phyloP scores from a whole-genome alignment of 202 grass and related monocot species.

The Schoenoplectus triqueter region DNA sequence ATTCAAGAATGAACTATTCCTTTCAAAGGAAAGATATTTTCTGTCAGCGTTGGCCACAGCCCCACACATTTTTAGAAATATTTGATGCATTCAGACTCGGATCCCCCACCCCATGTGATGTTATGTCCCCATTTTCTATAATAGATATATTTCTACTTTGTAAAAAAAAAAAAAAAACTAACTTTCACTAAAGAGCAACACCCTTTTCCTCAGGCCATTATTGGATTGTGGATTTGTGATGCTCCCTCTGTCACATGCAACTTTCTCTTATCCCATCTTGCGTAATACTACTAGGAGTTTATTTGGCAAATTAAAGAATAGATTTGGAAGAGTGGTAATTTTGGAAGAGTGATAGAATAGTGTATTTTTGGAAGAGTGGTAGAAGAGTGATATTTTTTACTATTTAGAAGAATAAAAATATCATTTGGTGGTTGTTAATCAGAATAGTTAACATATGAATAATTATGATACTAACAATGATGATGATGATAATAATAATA shows the following conservation, averaged over 20 bases:
- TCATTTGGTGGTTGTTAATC: too few relatives aligned
- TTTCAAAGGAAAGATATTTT: constrained; percentile 27
- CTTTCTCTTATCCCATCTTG: not conserved
- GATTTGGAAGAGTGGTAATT: too few relatives aligned
- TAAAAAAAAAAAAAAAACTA: not conserved
- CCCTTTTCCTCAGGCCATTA: constrained; percentile 4
- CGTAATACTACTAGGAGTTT: not conserved
- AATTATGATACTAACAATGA: too few relatives aligned
- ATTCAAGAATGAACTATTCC: constrained; percentile 23
- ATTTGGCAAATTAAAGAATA: too few relatives aligned
- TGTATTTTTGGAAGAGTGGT: too few relatives aligned
- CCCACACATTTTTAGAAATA: constrained; percentile 30
- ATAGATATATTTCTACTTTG: constrained; percentile 17
- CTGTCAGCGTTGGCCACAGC: constrained; percentile 13
- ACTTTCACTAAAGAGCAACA: constrained; percentile 26
- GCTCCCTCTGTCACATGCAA: constrained; percentile 1
- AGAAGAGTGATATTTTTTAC: too few relatives aligned
- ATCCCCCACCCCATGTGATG: constrained; percentile 21
- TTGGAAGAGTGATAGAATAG: too few relatives aligned
- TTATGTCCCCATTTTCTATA: constrained; percentile 3
- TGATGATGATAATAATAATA: too few relatives aligned
- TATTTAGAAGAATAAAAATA: too few relatives aligned
- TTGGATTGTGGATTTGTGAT: constrained; percentile 27
- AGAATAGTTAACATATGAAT: too few relatives aligned
- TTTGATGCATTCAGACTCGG: not conserved